phyloP scores from a whole-genome alignment of 257 asterid species.

The Fraxinus excelsior region DNA sequence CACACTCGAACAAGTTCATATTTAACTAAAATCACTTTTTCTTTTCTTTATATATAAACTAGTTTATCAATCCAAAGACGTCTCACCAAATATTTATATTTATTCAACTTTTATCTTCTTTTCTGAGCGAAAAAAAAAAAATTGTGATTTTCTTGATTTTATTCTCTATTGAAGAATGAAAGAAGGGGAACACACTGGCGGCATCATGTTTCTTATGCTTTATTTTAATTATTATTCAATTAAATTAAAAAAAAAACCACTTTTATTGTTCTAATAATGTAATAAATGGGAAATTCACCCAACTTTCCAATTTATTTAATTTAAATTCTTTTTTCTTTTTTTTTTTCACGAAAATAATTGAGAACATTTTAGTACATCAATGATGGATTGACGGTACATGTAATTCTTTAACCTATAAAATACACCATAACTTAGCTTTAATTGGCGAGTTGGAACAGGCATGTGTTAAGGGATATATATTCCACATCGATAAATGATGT shows the following conservation, averaged over 20 bases:
- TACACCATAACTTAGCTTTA: too few relatives aligned
- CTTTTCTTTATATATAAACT: too few relatives aligned
- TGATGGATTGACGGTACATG: not conserved
- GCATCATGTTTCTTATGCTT: not conserved
- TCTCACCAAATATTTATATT: too few relatives aligned
- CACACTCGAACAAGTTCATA: not conserved
- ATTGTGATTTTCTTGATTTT: not conserved
- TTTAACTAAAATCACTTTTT: not conserved
- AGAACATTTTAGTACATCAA: not conserved
- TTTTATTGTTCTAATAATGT: not conserved
- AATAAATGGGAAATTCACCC: constrained; percentile 24
- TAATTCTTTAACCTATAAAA: too few relatives aligned
- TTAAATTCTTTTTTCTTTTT: not conserved
- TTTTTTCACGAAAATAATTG: not conserved
- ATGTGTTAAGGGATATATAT: too few relatives aligned
- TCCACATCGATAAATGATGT: too few relatives aligned
- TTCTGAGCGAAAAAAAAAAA: not conserved
- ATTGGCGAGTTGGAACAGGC: too few relatives aligned
- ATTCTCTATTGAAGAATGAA: not conserved
- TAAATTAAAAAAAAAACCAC: not conserved
- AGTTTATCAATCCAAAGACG: too few relatives aligned
- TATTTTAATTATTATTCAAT: not conserved
- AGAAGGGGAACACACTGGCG: not conserved
- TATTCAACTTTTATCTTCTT: constrained; percentile 16
- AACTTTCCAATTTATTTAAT: not conserved